These are phyloP conservation scores for Apophysomyces sp. DNA, from an alignment of 371 early-diverging fungal species.

Conservation along the genomic window DNA sequence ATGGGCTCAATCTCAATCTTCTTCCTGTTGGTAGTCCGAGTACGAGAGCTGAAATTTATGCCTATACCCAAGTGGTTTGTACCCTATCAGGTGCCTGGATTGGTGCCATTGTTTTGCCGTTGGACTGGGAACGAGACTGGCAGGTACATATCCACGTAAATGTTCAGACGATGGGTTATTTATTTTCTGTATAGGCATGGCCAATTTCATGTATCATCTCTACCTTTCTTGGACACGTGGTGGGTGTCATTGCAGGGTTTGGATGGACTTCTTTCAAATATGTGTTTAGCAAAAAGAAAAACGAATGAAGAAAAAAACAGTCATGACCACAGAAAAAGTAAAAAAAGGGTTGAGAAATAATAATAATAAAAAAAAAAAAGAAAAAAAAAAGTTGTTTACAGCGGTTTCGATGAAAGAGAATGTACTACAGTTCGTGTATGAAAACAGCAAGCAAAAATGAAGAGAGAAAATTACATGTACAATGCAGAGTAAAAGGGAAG, in stretches of 20 bases:
- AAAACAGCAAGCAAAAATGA: neutral
- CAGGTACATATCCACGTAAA: slow-evolving; percentile 20
- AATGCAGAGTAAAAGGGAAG: neutral
- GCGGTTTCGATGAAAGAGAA: neutral
- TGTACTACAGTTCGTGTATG: neutral
- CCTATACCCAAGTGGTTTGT: slow-evolving; percentile 43
- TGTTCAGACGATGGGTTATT: neutral
- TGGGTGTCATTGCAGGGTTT: slow-evolving; percentile 44
- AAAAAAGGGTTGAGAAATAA: slow-evolving; percentile 1
- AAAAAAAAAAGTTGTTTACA: neutral
- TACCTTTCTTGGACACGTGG: slow-evolving; percentile 44
- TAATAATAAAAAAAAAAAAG: neutral
- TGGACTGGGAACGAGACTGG: slow-evolving; percentile 56
- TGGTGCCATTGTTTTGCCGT: slow-evolving; percentile 48
- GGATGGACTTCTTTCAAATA: slow-evolving; percentile 39
- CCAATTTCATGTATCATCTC: slow-evolving; percentile 51
- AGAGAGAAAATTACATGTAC: neutral
- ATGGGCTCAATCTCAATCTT: neutral
- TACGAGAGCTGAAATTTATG: slow-evolving; percentile 40
- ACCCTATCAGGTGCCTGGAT: slow-evolving; percentile 51
- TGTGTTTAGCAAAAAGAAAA: slow-evolving; percentile 44
- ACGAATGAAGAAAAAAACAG: slow-evolving; percentile 23
- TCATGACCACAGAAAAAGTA: neutral
- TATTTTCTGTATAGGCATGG: slow-evolving; percentile 25
- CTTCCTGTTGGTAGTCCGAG: slow-evolving; percentile 22